Percentiles rank a stretch among this genome's conserved stretches.
These are phyloP conservation scores for Hyphopichia khmerensis DNA, from an alignment of 1,139 yeast genomes.

Conservation along the genomic window DNA sequence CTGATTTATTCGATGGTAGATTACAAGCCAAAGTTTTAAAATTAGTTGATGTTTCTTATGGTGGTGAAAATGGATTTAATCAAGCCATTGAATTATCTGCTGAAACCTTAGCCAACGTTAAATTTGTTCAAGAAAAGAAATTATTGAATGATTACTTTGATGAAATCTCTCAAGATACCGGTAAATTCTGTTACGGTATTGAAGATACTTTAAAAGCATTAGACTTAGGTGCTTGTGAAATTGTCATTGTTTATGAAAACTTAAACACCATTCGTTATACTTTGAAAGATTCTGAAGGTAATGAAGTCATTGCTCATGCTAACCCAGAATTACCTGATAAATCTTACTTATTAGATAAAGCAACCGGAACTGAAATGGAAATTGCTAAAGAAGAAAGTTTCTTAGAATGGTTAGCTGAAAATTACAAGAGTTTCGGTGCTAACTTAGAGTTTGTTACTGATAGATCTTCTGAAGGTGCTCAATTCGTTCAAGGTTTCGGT, in stretches of 20 bases:
- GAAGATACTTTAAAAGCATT: conserved; percentile 94
- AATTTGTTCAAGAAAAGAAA: conserved; percentile 97
- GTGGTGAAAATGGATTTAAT: conserved; percentile 98
- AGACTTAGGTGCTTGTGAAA: conserved; percentile 95
- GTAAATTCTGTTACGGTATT: conserved; percentile 95
- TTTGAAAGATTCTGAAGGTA: conserved; percentile 80
- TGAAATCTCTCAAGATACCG: conserved; percentile 95
- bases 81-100: conserved; percentile 98
- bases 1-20: conserved; percentile 90
- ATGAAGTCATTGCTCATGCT: conserved; percentile 71
- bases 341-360: conserved; percentile 75
- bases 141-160: conserved; percentile 88
- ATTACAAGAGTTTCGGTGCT: conserved; percentile 92
- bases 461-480: conserved; percentile 97
- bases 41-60: conserved; percentile 94
- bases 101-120: conserved; percentile 93
- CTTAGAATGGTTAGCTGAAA: conserved; percentile 97
- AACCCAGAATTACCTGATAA: conserved; percentile 73
- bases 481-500: conserved; percentile 96
- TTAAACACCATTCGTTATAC: conserved; percentile 82
- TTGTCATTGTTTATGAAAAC: conserved; percentile 87
- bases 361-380: conserved; percentile 89
- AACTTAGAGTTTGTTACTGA: conserved; percentile 94
- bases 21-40: conserved; percentile 83
- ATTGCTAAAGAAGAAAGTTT: conserved; percentile 76